Evolutionary conservation across 1,284 basidiomycete species (phyloP), one percentile per base, ranked within the genome.

Genomic region (Lentinula novae-zelandiae): DNA sequence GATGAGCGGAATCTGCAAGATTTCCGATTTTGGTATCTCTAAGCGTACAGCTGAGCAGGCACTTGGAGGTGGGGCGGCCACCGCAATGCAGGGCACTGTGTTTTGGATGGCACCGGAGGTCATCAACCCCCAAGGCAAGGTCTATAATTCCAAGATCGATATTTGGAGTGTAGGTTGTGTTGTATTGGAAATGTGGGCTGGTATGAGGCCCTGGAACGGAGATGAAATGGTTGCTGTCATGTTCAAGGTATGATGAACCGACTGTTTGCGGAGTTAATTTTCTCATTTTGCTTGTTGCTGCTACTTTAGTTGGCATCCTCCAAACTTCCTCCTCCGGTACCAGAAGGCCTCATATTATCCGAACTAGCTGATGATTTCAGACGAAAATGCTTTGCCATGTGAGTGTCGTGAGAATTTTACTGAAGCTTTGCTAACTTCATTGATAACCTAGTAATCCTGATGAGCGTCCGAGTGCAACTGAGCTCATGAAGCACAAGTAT

Each of bases 101-200:
- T 99, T 98, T 74, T 99, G 97, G 93, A 99, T 99, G 96, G 96
- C 97, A 6, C 97, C 96, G 1, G 96, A 99, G 76, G 94, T 99
- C 42, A 86, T 96, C 62, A 85, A 92, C 64, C 87, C 89, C 39
- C 86, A 91, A 69, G 86, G 89, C 68, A 89, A 89, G 65, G 89
- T 93, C 0, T 99, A 99, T 73, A 95, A 92, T 67, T 94, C 91
- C 68, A 99, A 99, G 76, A 90, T 98, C 40, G 97, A 99, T 71
- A 98, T 99, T 66, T 99, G 96, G 97, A 95, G 92, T 71, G 83
- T 99, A 3, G 96, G 96, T 0, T 99, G 96, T 76, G 93, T 99
- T 13, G 92, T 97, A 3, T 81, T 98, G 65, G 96, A 99, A 75
- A 99, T 99, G 97, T 96, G 95, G 86, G 92, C 94, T 10, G 97